These are phyloP conservation scores for Phytophthora chlamydospora DNA, from an alignment of 352 stramenopile species.

Conservation along the genomic window DNA sequence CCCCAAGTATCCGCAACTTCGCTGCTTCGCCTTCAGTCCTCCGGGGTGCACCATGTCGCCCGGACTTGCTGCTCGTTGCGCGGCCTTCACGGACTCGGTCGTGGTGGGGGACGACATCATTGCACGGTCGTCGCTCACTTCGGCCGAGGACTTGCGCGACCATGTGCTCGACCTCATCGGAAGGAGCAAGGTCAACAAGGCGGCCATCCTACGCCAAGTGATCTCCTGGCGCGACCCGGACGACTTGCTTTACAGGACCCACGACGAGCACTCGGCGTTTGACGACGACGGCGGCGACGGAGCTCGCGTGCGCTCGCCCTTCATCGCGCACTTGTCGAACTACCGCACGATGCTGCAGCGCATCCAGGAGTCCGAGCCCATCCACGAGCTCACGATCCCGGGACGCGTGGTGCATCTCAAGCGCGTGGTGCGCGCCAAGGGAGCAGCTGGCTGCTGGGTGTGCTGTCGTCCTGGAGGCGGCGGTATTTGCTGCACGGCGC, in stretches of 20 bases:
- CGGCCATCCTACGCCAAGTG: conserved; percentile 80
- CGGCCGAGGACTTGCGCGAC: conserved; percentile 76
- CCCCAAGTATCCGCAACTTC: conserved; percentile 78
- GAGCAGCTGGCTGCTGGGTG: conserved; percentile 70
- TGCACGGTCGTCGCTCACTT: conserved; percentile 77
- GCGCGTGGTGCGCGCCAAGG: conserved; percentile 43
- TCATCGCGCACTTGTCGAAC: conserved; percentile 71
- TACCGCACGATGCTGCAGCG: conserved; percentile 87
- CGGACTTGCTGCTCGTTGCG: conserved; percentile 57
- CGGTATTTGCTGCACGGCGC: conserved; percentile 85
- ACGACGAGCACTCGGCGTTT: conserved; percentile 34
- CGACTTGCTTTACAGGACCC: conserved; percentile 59
- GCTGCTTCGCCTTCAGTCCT: conserved; percentile 82
- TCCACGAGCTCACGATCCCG: conserved; percentile 81
- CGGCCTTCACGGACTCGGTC: conserved; percentile 75
- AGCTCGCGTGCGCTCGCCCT: conserved; percentile 34
- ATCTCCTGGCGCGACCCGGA: conserved; percentile 79
- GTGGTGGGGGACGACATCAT: conserved; percentile 89
- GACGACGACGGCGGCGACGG: conserved; percentile 32
- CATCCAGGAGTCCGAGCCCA: conserved; percentile 82
- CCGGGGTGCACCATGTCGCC: conserved; percentile 84
- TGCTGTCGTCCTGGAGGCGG: conserved; percentile 79
- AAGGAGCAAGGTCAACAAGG: conserved; percentile 87
- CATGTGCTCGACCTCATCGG: conserved; percentile 86
- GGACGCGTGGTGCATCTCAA: conserved; percentile 81